Evolutionary conservation across 768 basidiomycete genomes (phyloP).

Genomic region (Dioszegia crocea): DNA sequence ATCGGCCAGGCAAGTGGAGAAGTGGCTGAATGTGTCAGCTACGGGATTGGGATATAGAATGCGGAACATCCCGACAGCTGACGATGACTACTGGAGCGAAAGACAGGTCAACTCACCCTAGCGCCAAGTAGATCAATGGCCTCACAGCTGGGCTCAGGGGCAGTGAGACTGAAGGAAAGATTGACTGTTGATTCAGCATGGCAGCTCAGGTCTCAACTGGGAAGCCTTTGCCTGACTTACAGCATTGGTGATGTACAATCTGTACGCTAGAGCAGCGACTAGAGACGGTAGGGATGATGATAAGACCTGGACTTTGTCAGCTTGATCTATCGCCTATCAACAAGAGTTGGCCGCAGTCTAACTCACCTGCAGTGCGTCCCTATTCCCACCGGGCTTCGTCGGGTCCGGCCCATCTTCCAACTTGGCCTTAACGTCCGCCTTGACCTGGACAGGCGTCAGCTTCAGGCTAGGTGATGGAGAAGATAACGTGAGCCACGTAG

Average conservation of each 20-base stretch:
- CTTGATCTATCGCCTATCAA: neutral
- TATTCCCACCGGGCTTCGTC: slow-evolving; percentile 62
- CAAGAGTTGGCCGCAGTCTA: neutral
- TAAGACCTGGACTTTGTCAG: slow-evolving; percentile 51
- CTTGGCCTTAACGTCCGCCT: slow-evolving; percentile 64
- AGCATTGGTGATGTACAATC: slow-evolving; percentile 13
- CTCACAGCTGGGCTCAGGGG: neutral
- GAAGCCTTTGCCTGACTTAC: neutral
- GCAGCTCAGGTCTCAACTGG: neutral
- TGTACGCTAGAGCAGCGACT: slow-evolving; percentile 28
- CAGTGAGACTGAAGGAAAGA: neutral
- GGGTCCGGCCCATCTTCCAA: slow-evolving; percentile 64
- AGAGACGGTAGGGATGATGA: slow-evolving; percentile 64
- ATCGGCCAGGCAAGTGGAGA: slow-evolving; percentile 83
- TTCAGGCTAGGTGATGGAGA: no score
- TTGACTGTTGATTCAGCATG: neutral
- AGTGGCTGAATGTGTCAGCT: slow-evolving; percentile 59
- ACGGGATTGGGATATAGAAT: no score
- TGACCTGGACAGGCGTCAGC: slow-evolving; percentile 36
- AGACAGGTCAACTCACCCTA: slow-evolving; percentile 35
- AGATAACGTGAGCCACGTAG: no score
- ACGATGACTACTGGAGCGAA: neutral
- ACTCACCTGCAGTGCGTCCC: slow-evolving; percentile 70
- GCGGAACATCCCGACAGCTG: no score
- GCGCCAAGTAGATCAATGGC: slow-evolving; percentile 20